These are phyloP conservation scores for Phyllosticta citribraziliensis DNA, from an alignment of 2,329 filamentous ascomycete genomes.

Conservation along the genomic window DNA sequence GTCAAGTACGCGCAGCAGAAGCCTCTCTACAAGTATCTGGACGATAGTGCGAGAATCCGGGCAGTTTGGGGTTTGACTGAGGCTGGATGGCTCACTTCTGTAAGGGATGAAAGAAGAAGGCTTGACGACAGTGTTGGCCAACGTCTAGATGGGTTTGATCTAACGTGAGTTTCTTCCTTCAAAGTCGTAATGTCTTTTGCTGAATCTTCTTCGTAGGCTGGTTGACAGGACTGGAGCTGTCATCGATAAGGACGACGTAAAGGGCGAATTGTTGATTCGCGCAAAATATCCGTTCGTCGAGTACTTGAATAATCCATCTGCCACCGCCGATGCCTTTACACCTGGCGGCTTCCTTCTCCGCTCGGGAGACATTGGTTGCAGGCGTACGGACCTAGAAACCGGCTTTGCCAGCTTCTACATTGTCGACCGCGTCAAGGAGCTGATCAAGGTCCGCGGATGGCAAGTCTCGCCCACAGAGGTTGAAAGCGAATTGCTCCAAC, in stretches of 20 bases:
- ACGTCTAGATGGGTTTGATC: slow-evolving; percentile 3
- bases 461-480: slow-evolving; percentile 42
- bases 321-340: slow-evolving; percentile 13
- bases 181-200: background rate
- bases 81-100: slow-evolving; percentile 30
- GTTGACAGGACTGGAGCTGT: background rate
- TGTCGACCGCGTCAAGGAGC: slow-evolving; percentile 32
- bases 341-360: slow-evolving; percentile 12
- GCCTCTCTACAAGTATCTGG: slow-evolving; percentile 35
- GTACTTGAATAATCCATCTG: slow-evolving; percentile 7
- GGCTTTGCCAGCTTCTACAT: slow-evolving; percentile 19
- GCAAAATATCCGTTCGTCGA: slow-evolving; percentile 3
- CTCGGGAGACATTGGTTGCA: slow-evolving; percentile 11
- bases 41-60: slow-evolving; percentile 31
- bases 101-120: slow-evolving; percentile 1
- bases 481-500: slow-evolving; percentile 35
- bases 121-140: slow-evolving; percentile 9
- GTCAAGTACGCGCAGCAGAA: slow-evolving; percentile 4
- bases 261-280: background rate
- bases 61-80: slow-evolving; percentile 50
- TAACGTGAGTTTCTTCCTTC: background rate
- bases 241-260: background rate
- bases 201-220: background rate
- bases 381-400: background rate
- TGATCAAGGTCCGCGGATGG: slow-evolving; percentile 41